These are phyloP conservation scores for Zygotorulaspora chibaensis DNA, from an alignment of 805 yeast species.

Conservation along the genomic window DNA sequence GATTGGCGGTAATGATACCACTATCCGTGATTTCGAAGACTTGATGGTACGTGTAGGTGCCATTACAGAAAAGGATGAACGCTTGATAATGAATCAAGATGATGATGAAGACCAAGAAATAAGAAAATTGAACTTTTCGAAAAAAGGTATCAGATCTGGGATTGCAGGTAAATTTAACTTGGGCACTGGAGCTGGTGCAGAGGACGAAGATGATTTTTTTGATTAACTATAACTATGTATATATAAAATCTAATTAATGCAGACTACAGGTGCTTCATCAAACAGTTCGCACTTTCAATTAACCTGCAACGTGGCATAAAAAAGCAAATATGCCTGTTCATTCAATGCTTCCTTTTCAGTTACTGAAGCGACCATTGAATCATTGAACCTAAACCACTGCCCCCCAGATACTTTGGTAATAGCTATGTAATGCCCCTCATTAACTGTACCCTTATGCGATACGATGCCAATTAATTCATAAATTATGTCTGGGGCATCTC, in stretches of 20 bases:
- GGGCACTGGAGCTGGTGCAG: conserved; percentile 36
- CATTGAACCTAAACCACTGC: conserved; percentile 90
- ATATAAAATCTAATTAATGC: conserved; percentile 2
- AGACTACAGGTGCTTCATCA: not conserved
- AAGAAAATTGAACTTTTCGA: conserved; percentile 50
- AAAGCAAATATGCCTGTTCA: conserved; percentile 76
- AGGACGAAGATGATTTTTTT: conserved; percentile 48
- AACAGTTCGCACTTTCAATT: conserved; percentile 9
- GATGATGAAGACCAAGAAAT: conserved; percentile 57
- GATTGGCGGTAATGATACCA: conserved; percentile 80
- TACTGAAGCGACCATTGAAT: conserved; percentile 69
- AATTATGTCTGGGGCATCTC: conserved; percentile 37
- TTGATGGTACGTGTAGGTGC: conserved; percentile 66
- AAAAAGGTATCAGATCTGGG: conserved; percentile 48
- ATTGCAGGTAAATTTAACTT: conserved; percentile 30
- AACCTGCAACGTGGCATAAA: conserved; percentile 47
- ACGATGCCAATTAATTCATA: conserved; percentile 86
- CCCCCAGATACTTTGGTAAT: conserved; percentile 68
- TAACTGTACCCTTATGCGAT: conserved; percentile 86
- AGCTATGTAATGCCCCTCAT: conserved; percentile 92
- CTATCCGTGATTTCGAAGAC: conserved; percentile 63
- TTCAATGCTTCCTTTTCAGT: conserved; percentile 59
- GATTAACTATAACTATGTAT: conserved; percentile 31
- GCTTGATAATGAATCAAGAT: conserved; percentile 58
- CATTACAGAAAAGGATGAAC: conserved; percentile 58